A percentile compares a stretch with the other conserved stretches of the same genome.
These are phyloP conservation scores for Serendipita indica DNA, from an alignment of 768 basidiomycete genomes.

Conservation along the genomic window DNA sequence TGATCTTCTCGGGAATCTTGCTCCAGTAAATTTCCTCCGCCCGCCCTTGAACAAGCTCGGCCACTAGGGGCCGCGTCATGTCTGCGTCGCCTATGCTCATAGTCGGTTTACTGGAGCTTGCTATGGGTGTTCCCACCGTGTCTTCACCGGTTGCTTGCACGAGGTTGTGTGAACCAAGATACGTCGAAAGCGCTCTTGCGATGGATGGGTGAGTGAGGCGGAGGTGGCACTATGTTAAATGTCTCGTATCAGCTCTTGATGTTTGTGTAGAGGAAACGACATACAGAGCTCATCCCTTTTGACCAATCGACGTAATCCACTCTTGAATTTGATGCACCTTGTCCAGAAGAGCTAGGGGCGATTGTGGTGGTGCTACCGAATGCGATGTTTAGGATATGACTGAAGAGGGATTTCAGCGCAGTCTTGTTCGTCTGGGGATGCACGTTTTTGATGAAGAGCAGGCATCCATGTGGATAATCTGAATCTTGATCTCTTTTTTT, in stretches of 20 bases:
- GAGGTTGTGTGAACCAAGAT: background rate
- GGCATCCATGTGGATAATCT: constrained; percentile 44
- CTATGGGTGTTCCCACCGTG: constrained; percentile 25
- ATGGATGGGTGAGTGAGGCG: constrained; percentile 42
- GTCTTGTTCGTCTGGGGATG: constrained; percentile 73
- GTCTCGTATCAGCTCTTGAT: background rate
- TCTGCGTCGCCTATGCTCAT: constrained; percentile 10
- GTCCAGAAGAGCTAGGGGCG: too few species aligned
- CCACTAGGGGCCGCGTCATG: constrained; percentile 22
- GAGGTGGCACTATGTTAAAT: constrained; percentile 46
- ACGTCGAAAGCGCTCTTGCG: background rate
- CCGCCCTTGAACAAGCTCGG: constrained; percentile 47
- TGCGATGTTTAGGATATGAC: constrained; percentile 26
- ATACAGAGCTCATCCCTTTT: constrained; percentile 60
- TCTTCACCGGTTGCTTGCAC: constrained; percentile 43
- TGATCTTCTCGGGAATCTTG: constrained; percentile 60
- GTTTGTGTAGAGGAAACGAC: constrained; percentile 17
- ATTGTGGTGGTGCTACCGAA: too few species aligned
- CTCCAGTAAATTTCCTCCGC: constrained; percentile 66
- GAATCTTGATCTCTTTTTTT: background rate
- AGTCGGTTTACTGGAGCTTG: background rate
- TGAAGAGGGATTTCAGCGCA: constrained; percentile 47
- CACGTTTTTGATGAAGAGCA: constrained; percentile 55
- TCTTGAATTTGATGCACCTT: constrained; percentile 17
- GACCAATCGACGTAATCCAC: constrained; percentile 70